Evolutionary conservation across 768 basidiomycete genomes (phyloP), one percentile per base, ranked within the genome.

Genomic region (Gloeopeniophorella convolvens): DNA sequence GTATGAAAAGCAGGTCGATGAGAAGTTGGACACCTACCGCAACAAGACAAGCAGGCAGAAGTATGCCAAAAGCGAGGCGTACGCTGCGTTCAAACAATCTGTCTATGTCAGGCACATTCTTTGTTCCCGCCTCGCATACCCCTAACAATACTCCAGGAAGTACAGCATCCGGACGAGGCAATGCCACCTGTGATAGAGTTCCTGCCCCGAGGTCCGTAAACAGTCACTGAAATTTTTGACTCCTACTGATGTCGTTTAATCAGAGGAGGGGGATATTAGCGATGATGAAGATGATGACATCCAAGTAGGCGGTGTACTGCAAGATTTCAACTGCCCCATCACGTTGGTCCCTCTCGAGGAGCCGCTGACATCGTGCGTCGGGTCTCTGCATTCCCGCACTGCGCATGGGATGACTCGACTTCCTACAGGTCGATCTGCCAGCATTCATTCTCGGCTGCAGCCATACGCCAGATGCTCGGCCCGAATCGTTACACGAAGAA

Each of bases 201-300:
- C 49, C 77, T 93, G 23, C 74, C 79, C 4, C 76, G 71, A 71
- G 90, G 89, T 85, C 53, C 20, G 67, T 45, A 10, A n/a, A 33
- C 31, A 39, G 7, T n/a, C 23, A 15, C 31, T 31, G 30, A 43
- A 28, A 26, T 16, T 42, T 13, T 34, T 45, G 8, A 8, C 21
- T 24, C 15, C 40, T 13, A 12, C 44, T 56, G 43, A 57, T 40
- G 37, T 32, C 26, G 15, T 43, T n/a, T 39, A 12, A 46, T n/a
- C 64, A 92, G 91, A 92, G 76, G 73, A 78, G 34, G 88, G 80
- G 9, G 89, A 91, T 55, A 81, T 76, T 26, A 88, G 85, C 46
- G 88, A 88, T 50, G 82, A 83, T 42, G 82, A 83, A 44, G 93
- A 94, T 27, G 88, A 92, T 45, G 94, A 96, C 11, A 66, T 98